Base-by-base conservation (phyloP, 2,329 filamentous ascomycete genomes). In the Aspergillus quadricinctus region DNA sequence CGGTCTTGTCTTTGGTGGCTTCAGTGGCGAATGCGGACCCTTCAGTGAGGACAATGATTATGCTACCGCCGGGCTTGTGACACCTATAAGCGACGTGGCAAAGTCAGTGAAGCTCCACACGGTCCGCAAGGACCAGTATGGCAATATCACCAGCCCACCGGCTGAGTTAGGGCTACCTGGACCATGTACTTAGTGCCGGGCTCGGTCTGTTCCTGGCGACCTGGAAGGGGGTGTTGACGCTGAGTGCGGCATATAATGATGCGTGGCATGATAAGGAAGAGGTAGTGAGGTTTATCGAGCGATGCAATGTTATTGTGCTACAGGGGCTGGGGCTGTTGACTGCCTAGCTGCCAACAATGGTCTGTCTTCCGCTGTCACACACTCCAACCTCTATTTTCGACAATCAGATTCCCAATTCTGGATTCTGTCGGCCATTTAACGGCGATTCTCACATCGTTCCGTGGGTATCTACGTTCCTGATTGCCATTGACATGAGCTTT, bases 221-320 rank as follows among this genome's bases (percentile, higher is more conserved):
- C 0, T 78, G 70, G 53, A 62, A 66, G 3, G 73, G 70, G 0
- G 56, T 61, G 35, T n/a, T 79, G 46, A 69, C 63, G 0, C 56
- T 79, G 21, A 79, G 75, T 50, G 71, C 66, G 8, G 75, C 70
- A 4, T 79, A 73, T 27, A 78, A 79, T 54, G 72, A 78, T 54
- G 75, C 75, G 0, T 79, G 75, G 75, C 75, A 78, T 56, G 64
- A 62, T 28, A 46, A 59, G 48, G 54, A 56, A 9, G 60, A 62
- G 27, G 66, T 62, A 1, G 6, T 62, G 35, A 57, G 41, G 14
- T 61, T 64, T 27, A 28, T 67, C 10, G 52, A 56, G 8, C 53
- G 56, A 25, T 67, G 64, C 41, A 64, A 67, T 43, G 46, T 52
- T 2, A 48, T 41, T 8, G 52, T 49, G 19, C 23, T 58, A 3